phyloP scores from a whole-genome alignment of 495 filamentous ascomycete species.

The Zalerion maritima region DNA sequence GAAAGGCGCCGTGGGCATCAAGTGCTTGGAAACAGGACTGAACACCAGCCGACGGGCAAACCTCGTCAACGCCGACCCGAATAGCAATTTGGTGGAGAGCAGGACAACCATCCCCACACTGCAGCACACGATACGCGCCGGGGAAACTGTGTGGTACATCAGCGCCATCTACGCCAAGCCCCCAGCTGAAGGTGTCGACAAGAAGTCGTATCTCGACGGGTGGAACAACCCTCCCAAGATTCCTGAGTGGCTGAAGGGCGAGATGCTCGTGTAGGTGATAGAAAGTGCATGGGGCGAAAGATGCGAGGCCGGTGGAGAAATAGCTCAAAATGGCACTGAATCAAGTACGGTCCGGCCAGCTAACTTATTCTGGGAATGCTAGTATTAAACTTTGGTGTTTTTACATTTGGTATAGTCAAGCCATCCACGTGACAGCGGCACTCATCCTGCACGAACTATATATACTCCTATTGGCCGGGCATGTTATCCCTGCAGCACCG shows the following conservation, averaged over 20 bases:
- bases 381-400: too few relatives aligned
- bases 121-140: conserved; percentile 30
- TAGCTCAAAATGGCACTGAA: too few relatives aligned
- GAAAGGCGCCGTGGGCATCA: conserved; percentile 55
- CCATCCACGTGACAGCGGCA: too few relatives aligned
- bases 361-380: too few relatives aligned
- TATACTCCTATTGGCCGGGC: too few relatives aligned
- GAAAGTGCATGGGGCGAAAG: too few relatives aligned
- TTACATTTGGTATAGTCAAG: too few relatives aligned
- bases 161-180: conserved; percentile 37
- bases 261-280: conserved; percentile 18
- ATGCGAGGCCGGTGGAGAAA: too few relatives aligned
- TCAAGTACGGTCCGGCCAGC: too few relatives aligned
- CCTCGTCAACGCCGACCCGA: conserved; percentile 60
- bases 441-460: too few relatives aligned
- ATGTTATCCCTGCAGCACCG: too few relatives aligned
- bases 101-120: conserved; percentile 57
- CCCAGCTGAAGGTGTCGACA: conserved; percentile 18
- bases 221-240: conserved; percentile 40
- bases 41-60: conserved; percentile 23
- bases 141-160: conserved; percentile 34
- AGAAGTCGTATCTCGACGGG: conserved; percentile 30
- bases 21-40: conserved; percentile 32
- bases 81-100: conserved; percentile 58
- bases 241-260: conserved; percentile 37